phyloP scores from a whole-genome alignment of 2,329 filamentous ascomycete genomes.

The Exophiala spinifera region DNA sequence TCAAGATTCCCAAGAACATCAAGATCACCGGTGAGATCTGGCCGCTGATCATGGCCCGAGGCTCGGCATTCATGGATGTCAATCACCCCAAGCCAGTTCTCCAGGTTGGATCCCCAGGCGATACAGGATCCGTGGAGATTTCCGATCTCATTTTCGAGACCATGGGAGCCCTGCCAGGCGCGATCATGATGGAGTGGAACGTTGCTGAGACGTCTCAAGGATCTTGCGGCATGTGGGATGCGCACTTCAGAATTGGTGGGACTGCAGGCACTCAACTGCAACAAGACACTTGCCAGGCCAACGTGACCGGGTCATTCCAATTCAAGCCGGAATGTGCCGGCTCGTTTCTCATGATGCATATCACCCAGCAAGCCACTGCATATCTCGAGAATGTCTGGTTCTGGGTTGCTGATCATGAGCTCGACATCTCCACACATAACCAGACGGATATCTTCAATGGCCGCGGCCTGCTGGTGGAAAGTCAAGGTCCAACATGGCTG shows the following conservation, averaged over 20 bases:
- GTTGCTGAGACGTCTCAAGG: conserved; percentile 62
- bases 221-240: conserved; percentile 82
- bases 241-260: conserved; percentile 91
- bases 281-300: conserved; percentile 75
- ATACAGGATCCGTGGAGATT: conserved; percentile 79
- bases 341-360: conserved; percentile 63
- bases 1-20: conserved; percentile 67
- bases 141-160: conserved; percentile 84
- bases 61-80: conserved; percentile 69
- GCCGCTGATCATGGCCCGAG: conserved; percentile 83
- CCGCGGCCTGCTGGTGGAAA: conserved; percentile 78
- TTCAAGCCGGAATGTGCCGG: conserved; percentile 69
- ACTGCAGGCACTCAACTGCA: conserved; percentile 79
- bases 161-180: conserved; percentile 76
- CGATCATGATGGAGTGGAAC: conserved; percentile 91
- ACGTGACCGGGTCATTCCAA: conserved; percentile 56
- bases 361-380: conserved; percentile 56
- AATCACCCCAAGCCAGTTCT: conserved; percentile 78
- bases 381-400: conserved; percentile 90
- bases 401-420: conserved; percentile 88
- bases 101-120: conserved; percentile 74
- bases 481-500: conserved; percentile 73
- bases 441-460: conserved; percentile 79
- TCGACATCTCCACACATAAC: conserved; percentile 67
- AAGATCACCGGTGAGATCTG: conserved; percentile 89